phyloP scores from a whole-genome alignment of 148 eudicot genomes.

The Spergularia bocconei region DNA sequence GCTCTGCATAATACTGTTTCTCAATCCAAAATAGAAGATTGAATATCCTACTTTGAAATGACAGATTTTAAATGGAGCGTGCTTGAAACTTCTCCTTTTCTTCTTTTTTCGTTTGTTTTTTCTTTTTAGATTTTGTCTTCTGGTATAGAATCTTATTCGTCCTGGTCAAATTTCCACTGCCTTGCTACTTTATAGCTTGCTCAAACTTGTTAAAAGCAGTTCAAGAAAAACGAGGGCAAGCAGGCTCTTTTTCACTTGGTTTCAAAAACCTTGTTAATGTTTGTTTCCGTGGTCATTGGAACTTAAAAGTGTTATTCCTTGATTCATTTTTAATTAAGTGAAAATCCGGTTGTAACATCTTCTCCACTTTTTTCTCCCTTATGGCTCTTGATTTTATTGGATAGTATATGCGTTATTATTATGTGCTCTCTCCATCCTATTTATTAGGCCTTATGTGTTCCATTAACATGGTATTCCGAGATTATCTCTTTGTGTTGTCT shows the following conservation, averaged over 20 bases:
- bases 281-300: background rate
- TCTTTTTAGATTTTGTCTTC: too few species aligned
- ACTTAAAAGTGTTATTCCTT: background rate
- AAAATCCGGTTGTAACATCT: background rate
- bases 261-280: background rate
- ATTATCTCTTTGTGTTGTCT: slow-evolving; percentile 14
- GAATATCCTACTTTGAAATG: background rate
- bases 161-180: too few species aligned
- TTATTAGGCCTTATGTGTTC: slow-evolving; percentile 7
- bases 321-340: background rate
- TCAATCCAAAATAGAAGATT: background rate
- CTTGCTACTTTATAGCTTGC: too few species aligned
- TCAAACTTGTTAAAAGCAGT: too few species aligned
- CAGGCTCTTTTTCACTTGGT: background rate
- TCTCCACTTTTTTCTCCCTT: background rate
- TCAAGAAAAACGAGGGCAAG: slow-evolving; percentile 1
- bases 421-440: background rate
- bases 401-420: background rate
- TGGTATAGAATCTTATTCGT: too few species aligned
- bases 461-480: background rate
- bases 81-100: too few species aligned
- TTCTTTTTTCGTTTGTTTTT: too few species aligned
- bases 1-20: too few species aligned
- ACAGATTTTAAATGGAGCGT: too few species aligned
- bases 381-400: background rate